phyloP scores from a whole-genome alignment of 225 moss, liverwort and hornwort genomes.

The Bryum argenteum region DNA sequence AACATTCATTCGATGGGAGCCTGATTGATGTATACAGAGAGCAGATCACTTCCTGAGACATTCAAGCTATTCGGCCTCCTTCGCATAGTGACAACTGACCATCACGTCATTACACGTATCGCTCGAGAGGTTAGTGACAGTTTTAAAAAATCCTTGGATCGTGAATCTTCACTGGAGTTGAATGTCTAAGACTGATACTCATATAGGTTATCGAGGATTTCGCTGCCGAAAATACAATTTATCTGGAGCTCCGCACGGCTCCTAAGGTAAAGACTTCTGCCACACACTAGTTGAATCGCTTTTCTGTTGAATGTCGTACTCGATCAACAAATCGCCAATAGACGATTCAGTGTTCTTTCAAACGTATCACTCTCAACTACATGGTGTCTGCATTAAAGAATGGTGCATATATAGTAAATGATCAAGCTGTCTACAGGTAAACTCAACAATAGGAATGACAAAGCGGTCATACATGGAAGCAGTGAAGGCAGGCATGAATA shows the following conservation, averaged over 20 bases:
- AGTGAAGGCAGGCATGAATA: slow-evolving; percentile 75
- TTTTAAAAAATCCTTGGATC: not conserved
- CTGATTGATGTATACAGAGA: slow-evolving; percentile 35
- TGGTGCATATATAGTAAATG: slow-evolving; percentile 4
- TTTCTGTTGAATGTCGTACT: not conserved
- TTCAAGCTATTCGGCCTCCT: slow-evolving; percentile 80
- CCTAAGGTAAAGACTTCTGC: slow-evolving; percentile 59
- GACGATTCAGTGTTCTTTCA: not conserved
- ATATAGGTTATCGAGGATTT: slow-evolving; percentile 85
- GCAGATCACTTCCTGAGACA: slow-evolving; percentile 70
- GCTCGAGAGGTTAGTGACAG: slow-evolving; percentile 74
- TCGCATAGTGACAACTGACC: slow-evolving; percentile 72
- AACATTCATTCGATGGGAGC: not conserved
- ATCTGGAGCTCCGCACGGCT: slow-evolving; percentile 83
- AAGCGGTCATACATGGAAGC: slow-evolving; percentile 91
- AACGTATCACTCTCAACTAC: not conserved
- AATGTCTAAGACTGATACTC: not conserved
- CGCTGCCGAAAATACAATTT: slow-evolving; percentile 76
- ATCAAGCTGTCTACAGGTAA: slow-evolving; percentile 49
- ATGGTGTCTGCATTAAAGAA: not conserved
- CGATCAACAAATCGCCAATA: not conserved
- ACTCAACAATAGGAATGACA: slow-evolving; percentile 69
- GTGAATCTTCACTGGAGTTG: not conserved
- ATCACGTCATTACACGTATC: slow-evolving; percentile 68
- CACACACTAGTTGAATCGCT: not conserved